Evolutionary conservation across 1,284 basidiomycete genomes (phyloP), one percentile per base, ranked within the genome.

Genomic region (Amylostereum areolatum): DNA sequence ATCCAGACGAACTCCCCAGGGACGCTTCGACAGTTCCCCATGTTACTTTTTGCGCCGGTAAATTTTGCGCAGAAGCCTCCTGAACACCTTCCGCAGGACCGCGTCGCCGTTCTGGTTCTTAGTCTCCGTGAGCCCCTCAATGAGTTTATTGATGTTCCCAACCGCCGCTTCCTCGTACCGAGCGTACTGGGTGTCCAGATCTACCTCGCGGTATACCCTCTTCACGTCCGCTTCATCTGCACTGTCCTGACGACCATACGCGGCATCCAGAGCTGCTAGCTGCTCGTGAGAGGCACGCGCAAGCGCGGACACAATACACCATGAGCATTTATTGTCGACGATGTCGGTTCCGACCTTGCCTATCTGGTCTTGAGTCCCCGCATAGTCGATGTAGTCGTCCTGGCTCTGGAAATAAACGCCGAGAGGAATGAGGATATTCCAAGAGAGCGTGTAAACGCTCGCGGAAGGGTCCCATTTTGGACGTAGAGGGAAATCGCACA

Each of bases 401-500:
- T 99, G 96, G 45, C 97, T 81, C 72, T 99, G 96, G 84, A 98
- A 98, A 73, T 98, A 99, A 69, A 97, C 93, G 52, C 97, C 96
- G 54, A 98, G 80, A 7, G 92, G 92, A 48, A 99, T 72, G 45
- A 98, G 81, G 63, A 99, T 96, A 45, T 83, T 79, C 46, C 85
- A 76, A 0, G 96, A 90, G 56, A 83, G 68, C 50, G 86, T 77
- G 75, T 93, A 98, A 4, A 90, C 83, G 9, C 78, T 68, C 32
- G 79, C 69, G 25, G 64, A 49, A 29, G 55, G 18, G 18, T 18
- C 18, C 18, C 47, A 1, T 62, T 59, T 5, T 62, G 50, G 29
- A 70, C 50, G 46, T 62, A 63, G 53, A 9, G 83, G 81, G 60
- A 97, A 81, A 48, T 83, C 81, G 57, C 78, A 78, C 68, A 91